These are phyloP conservation scores for Backusella liffmaniae DNA, from an alignment of 192 early-diverging fungal genomes.

Conservation along the genomic window DNA sequence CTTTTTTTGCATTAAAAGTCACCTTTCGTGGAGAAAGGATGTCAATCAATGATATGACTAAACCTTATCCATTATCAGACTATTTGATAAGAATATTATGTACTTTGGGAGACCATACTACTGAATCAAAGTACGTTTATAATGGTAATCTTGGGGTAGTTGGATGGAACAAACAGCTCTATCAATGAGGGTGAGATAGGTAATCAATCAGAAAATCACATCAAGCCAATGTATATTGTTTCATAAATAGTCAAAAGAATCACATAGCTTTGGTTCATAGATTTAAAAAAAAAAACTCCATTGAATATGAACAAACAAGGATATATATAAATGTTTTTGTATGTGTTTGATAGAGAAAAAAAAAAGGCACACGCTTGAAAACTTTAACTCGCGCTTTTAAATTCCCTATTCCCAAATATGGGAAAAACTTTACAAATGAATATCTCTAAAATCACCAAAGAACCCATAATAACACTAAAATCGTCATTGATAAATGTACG, in stretches of 20 bases:
- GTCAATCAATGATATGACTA: not conserved
- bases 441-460: not conserved
- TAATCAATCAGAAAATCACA: no score
- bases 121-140: no score
- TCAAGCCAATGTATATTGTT: no score
- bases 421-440: not conserved
- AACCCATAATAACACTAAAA: not conserved
- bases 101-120: not conserved
- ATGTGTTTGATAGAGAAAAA: not conserved
- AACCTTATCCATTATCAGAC: not conserved
- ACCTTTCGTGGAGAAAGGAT: not conserved
- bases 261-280: not conserved
- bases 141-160: no score
- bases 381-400: not conserved
- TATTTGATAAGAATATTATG: not conserved
- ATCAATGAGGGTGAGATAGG: no score
- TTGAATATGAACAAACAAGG: not conserved
- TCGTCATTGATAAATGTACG: not conserved
- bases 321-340: not conserved
- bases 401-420: not conserved
- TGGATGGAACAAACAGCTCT: no score
- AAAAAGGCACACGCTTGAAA: not conserved
- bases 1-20: constrained; percentile 5
- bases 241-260: not conserved
- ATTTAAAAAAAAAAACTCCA: not conserved